Evolutionary conservation across 2,329 filamentous ascomycete genomes (phyloP).

Genomic region (Colletotrichum sp.): DNA sequence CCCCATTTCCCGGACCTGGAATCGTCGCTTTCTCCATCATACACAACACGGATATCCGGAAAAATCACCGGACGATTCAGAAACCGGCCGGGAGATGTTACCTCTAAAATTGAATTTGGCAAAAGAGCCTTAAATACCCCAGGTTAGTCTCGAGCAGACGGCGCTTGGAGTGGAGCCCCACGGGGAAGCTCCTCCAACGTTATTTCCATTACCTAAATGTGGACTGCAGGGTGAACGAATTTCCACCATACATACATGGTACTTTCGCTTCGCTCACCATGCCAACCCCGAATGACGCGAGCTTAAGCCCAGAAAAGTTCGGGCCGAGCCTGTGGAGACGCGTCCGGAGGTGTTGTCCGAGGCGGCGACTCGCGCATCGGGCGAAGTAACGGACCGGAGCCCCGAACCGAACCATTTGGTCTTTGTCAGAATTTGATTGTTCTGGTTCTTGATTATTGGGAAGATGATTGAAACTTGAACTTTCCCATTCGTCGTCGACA

Average conservation of each 20-base stretch:
- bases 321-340: neutral
- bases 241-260: constrained; percentile 10
- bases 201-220: constrained; percentile 11
- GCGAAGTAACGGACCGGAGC: neutral
- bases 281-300: neutral
- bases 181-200: neutral
- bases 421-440: neutral
- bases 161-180: neutral
- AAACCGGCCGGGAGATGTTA: neutral
- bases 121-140: neutral
- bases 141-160: neutral
- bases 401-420: neutral
- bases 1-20: neutral
- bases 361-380: neutral
- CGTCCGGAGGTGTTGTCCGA: neutral
- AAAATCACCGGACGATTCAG: neutral
- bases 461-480: neutral
- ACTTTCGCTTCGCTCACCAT: neutral
- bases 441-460: neutral
- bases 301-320: neutral
- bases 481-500: neutral
- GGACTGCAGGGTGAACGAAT: constrained; percentile 3
- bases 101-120: neutral
- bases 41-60: neutral
- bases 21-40: neutral